Evolutionary conservation across 306 rosid genomes (phyloP).

Genomic region (Rosa rugosa): DNA sequence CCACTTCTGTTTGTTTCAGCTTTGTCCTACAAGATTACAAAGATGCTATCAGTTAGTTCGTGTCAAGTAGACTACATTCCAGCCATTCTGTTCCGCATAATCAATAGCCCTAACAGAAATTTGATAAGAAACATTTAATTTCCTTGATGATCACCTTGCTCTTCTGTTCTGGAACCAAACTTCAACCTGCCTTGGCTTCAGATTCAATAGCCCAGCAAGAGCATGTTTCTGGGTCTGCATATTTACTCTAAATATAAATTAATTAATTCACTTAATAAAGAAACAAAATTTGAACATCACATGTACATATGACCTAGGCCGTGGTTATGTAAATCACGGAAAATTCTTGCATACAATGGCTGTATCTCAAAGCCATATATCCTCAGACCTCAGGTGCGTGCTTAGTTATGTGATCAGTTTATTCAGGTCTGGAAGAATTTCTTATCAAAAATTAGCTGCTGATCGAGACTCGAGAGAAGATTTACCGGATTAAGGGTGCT

Average conservation of each 20-base stretch:
- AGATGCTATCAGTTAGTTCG: background rate
- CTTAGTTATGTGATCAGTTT: background rate
- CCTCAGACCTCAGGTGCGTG: background rate
- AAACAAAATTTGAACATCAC: background rate
- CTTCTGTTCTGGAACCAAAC: slow-evolving; percentile 97
- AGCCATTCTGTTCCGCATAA: background rate
- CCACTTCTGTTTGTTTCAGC: slow-evolving; percentile 79
- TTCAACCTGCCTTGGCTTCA: slow-evolving; percentile 83
- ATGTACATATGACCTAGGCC: background rate
- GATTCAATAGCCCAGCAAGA: slow-evolving; percentile 67
- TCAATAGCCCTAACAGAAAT: background rate
- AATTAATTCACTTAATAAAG: background rate
- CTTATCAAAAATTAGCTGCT: background rate
- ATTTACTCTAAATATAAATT: slow-evolving; percentile 12
- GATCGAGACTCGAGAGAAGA: background rate
- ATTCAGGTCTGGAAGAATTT: background rate
- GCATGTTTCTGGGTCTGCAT: slow-evolving; percentile 67
- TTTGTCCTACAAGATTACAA: slow-evolving; percentile 56
- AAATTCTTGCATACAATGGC: background rate
- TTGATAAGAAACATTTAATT: background rate
- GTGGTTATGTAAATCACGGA: background rate
- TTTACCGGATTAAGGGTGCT: slow-evolving; percentile 62
- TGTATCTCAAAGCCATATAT: background rate
- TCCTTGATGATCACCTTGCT: slow-evolving; percentile 57
- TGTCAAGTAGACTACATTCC: background rate